Conservation (phyloP, 305 asterid species). For the Fraxinus ornus region DNA sequence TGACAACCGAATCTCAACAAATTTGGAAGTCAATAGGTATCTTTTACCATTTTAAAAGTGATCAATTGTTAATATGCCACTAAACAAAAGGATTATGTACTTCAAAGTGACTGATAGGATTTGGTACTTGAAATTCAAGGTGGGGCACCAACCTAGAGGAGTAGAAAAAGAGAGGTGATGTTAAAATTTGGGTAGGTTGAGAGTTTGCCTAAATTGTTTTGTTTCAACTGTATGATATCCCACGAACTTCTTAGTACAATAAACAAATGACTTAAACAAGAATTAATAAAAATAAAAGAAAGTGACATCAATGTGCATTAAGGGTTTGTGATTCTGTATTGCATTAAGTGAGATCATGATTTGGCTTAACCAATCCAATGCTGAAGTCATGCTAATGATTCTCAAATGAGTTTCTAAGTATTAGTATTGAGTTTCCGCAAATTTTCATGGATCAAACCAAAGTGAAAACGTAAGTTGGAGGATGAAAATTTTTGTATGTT, state of each 20-base stretch:
- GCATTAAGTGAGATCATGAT: not conserved
- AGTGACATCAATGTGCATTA: constrained; percentile 8
- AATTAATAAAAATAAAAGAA: not conserved
- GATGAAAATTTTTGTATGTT: not conserved
- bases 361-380: constrained; percentile 28
- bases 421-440: not conserved
- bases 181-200: constrained; percentile 33
- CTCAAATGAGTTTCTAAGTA: not conserved
- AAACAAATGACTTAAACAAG: constrained; percentile 8
- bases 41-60: not conserved
- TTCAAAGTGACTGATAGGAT: constrained; percentile 34
- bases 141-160: constrained; percentile 54
- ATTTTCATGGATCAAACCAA: not conserved
- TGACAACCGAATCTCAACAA: too few species aligned
- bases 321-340: not conserved
- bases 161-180: too few species aligned
- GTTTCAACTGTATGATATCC: constrained; percentile 33
- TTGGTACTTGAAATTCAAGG: constrained; percentile 52
- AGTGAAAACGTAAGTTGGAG: not conserved
- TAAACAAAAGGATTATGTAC: constrained; percentile 4
- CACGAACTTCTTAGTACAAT: constrained; percentile 18
- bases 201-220: constrained; percentile 37
- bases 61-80: constrained; percentile 7
- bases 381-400: not conserved
- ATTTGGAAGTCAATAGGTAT: too few species aligned